Conservation (phyloP, 192 early-diverging fungal genomes). For the Dimargaris verticillata region DNA sequence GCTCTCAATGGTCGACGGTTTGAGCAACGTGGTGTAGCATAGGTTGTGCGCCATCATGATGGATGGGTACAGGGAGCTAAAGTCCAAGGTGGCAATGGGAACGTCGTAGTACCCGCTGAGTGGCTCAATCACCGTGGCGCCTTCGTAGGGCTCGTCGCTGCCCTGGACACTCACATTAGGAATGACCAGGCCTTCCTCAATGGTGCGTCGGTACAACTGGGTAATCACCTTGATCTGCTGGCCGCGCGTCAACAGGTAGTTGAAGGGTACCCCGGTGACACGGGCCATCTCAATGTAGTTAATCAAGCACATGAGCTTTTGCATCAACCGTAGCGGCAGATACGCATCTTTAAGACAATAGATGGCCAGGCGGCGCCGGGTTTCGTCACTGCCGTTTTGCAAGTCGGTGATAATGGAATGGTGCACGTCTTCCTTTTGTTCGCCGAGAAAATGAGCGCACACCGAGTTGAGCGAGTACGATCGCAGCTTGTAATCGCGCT, state of each 20-base stretch:
- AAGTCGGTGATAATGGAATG: constrained; percentile 96
- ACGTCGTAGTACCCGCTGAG: constrained; percentile 80
- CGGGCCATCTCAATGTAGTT: constrained; percentile 98
- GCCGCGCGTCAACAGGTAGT: constrained; percentile 79
- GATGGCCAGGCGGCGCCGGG: constrained; percentile 80
- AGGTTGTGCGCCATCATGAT: constrained; percentile 99
- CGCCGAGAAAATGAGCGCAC: constrained; percentile 83
- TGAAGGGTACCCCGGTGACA: constrained; percentile 92
- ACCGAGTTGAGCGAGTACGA: constrained; percentile 94
- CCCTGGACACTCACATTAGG: constrained; percentile 72
- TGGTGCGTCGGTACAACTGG: constrained; percentile 80
- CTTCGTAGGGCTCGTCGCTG: constrained; percentile 79
- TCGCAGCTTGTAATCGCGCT: constrained; percentile 87
- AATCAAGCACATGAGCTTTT: constrained; percentile 92
- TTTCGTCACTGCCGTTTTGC: constrained; percentile 90
- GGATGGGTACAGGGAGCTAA: constrained; percentile 92
- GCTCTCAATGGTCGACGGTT: constrained; percentile 36
- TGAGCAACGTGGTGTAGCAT: constrained; percentile 84
- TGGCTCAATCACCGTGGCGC: constrained; percentile 93
- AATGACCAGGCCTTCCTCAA: constrained; percentile 68
- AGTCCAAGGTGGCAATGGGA: constrained; percentile 97
- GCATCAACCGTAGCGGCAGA: constrained; percentile 79
- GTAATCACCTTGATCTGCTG: constrained; percentile 98
- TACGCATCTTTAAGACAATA: constrained; percentile 98
- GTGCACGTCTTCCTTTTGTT: constrained; percentile 98